Evolutionary conservation across 2,329 filamentous ascomycete species (phyloP).

Genomic region (Cadophora sp.): DNA sequence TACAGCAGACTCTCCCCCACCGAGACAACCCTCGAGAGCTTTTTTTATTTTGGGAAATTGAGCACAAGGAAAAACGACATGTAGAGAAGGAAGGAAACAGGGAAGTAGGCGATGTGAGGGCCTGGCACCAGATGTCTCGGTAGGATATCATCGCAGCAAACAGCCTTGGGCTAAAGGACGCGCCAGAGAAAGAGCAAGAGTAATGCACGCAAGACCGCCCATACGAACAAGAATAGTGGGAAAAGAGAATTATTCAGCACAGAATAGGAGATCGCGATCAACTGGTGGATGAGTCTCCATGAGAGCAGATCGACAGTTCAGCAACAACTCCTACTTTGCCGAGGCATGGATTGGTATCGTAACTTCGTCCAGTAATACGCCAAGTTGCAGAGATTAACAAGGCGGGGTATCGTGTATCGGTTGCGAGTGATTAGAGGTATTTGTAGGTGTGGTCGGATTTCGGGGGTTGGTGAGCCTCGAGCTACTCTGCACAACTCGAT

Average conservation of each 20-base stretch:
- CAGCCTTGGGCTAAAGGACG: conserved; percentile 41
- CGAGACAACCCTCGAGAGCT: conserved; percentile 37
- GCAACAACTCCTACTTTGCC: conserved; percentile 43
- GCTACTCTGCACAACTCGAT: conserved; percentile 38
- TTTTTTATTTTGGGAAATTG: conserved; percentile 36
- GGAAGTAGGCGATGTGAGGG: conserved; percentile 31
- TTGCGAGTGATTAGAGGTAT: conserved; percentile 48
- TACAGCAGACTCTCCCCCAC: conserved; percentile 35
- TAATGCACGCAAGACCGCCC: conserved; percentile 46
- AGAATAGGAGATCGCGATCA: conserved; percentile 44
- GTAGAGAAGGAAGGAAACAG: conserved; percentile 29
- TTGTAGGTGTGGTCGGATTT: conserved; percentile 32
- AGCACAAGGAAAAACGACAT: conserved; percentile 35
- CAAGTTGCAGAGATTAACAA: conserved; percentile 51
- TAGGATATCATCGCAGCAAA: conserved; percentile 47
- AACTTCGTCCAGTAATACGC: conserved; percentile 55
- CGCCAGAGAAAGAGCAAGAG: conserved; percentile 39
- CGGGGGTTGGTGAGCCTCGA: conserved; percentile 31
- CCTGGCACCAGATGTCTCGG: conserved; percentile 42
- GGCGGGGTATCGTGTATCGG: conserved; percentile 43
- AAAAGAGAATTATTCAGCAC: conserved; percentile 54
- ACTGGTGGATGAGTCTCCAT: conserved; percentile 32
- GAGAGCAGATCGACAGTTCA: conserved; percentile 37
- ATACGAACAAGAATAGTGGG: conserved; percentile 45
- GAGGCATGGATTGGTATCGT: conserved; percentile 50